Conservation (phyloP, 192 early-diverging fungal species). For the Paraglomus brasilianum region DNA sequence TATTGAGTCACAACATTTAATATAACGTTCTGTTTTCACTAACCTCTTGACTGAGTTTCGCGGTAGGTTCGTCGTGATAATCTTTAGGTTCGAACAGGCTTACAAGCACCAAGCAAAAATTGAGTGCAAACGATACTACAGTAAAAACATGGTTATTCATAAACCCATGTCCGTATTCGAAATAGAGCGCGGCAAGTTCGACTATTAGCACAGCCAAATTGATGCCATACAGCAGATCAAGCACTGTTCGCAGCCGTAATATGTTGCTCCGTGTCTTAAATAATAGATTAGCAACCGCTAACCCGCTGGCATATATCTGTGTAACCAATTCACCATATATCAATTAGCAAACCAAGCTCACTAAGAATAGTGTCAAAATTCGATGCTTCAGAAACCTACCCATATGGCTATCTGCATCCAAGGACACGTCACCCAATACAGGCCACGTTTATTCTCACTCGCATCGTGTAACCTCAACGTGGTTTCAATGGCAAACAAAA, state of each 20-base stretch:
- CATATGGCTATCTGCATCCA: too few relatives aligned
- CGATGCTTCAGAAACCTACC: too few relatives aligned
- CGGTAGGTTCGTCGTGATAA: background rate
- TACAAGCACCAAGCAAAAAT: conserved; percentile 13
- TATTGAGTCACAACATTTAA: background rate
- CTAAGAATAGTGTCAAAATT: too few relatives aligned
- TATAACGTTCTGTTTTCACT: background rate
- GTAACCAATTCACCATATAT: too few relatives aligned
- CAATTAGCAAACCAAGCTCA: too few relatives aligned
- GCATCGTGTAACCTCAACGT: background rate
- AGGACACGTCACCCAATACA: conserved; percentile 8
- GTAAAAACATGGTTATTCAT: background rate
- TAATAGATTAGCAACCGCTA: conserved; percentile 1
- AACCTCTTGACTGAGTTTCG: conserved; percentile 19
- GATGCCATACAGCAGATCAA: conserved; percentile 12
- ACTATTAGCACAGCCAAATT: background rate
- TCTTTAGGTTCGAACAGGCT: conserved; percentile 7
- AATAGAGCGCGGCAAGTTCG: conserved; percentile 19
- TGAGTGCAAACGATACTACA: background rate
- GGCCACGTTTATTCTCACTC: background rate
- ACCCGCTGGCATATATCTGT: background rate
- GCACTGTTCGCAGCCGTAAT: conserved; percentile 3
- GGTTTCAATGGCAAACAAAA: background rate
- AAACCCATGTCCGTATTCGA: background rate
- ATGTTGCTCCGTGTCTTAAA: background rate